Evolutionary conservation across 2,329 filamentous ascomycete species (phyloP), one percentile per base, ranked within the genome.

Genomic region (Ascochyta viciae-villosae): DNA sequence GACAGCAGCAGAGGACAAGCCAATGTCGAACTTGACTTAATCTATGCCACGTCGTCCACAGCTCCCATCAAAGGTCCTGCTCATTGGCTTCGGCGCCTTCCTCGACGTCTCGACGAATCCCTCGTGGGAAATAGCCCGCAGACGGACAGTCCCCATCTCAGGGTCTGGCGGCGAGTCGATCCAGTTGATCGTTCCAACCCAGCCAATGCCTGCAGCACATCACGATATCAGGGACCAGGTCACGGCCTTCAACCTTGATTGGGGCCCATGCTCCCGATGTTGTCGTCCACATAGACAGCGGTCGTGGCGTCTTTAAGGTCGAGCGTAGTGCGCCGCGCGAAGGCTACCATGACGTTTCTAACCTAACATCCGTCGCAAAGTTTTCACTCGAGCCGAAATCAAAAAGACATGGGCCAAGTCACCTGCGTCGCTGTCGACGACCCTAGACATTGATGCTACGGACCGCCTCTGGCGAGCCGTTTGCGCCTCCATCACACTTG

Each of bases 51-150:
- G 43, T 23, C 43, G 9, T 29, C 42, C 29, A 24, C 49, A 4
- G 19, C 27, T 24, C 23, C 45, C 37, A 19, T 77, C 50, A 80
- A 76, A 19, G 49, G 76, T 82, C 33, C 66, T 82, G 19, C 74
- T 82, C n/a, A 82, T 77, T 8, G 78, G 78, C 16, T 80, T 80
- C 63, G 78, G 77, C 42, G 77, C 92, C 1, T 96, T 96, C 75
- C 87, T 88, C 65, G 81, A 88, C 40, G 87, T 71, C 69, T 85
- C 87, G 26, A 78, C 88, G 57, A 96, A 96, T 71, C 91, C 92
- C 8, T 92, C 91, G 3, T 93, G 86, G 83, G 85, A 93, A 70
- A 93, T 96, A 70, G 87, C 89, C 44, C 82, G 81, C 24, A 80
- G 79, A 19, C 84, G 96, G 88, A 58, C 64, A 6, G 27, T 47